Evolutionary conservation across 192 early-diverging fungal species (phyloP), one percentile per base, ranked within the genome.

Genomic region (Coemansia sp.): DNA sequence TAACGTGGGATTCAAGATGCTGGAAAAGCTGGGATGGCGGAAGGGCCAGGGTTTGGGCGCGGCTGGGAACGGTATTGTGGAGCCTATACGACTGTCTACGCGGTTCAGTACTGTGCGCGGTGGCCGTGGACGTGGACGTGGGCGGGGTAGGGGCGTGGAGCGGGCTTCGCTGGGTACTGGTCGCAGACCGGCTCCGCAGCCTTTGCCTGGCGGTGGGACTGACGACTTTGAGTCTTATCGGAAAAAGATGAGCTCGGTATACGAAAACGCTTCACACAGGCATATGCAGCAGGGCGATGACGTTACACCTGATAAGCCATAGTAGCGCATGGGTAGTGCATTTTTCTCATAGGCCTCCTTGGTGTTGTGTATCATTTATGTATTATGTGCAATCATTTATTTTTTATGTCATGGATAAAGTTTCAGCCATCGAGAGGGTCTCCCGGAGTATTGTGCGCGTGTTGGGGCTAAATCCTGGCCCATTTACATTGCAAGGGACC

Each of bases 401-500:
- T 38, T 35, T 47, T 66, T 59, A 20, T 21, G 2, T 37, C 36
- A 86, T 86, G 72, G 84, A 84, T 63, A 66, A 75, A 41, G 69
- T 84, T 14, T 61, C 50, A 53, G 26, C 73, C 50, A 82, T 90
- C 25, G 68, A 85, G 45, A 73, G 69, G 25, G 64, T 92, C 3
- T 87, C 89, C 6, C 63, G 77, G 12, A 73, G 83, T 45, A 86
- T 92, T 3, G 72, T 87, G 42, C 86, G 91, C 3, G 79, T 95
- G 8, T 75, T 92, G 7, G 93, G 90, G 7, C 78, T 90, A 10
- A 95, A 95, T 59, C 93, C 93, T 0, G 86, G 89, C 26, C 86
- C 87, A 26, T 91, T 92, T 55, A 92, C 91, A 7, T 78, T 94
- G 6, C 89, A 94, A 72, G 93, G 89, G 77, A 94, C 95, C 45